Base-by-base conservation (phyloP, 805 yeast genomes). In the Candida boidinii region DNA sequence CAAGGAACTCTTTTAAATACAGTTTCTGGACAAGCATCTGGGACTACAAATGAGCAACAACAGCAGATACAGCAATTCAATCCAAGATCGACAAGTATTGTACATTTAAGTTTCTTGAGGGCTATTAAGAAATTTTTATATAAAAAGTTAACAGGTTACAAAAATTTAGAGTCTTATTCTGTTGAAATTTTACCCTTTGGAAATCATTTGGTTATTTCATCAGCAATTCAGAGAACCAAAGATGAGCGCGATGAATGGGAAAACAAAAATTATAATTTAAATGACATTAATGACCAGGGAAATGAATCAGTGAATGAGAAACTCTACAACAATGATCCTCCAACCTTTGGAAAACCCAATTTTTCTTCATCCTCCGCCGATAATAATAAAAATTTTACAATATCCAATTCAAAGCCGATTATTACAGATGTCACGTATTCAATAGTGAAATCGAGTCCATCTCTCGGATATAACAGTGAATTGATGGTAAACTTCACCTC, bases 101-200 rank as follows among this genome's bases (percentile, higher is more conserved):
- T 62, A 4, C 66, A 68, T 41, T 62, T 71, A 2, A 62, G 72
- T 8, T 68, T 73, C 28, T 43, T 72, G 22, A 64, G 70, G 39
- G 75, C 78, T 1, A 53, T 72, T 18, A 62, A 70, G 42, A 63
- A 63, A 42, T 54, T 56, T 38, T 49, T 73, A 1, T 33, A 52
- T 4, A 34, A 42, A 34, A 45, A 43, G 29, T 37, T 58, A 13
- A 37, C 29, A 11, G 16, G 15, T 3, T 52, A 51, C 29, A 23
- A 29, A 2, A 33, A 46, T 3, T 35, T 16, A 39, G 59, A 37
- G 35, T 53, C 28, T 48, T 56, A 40, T 31, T 62, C 24, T 40
- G 63, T 21, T 18, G 59, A 37, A 43, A 41, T 72, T 2, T 38
- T 67, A 1, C 76, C 76, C 0, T 73, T 71, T 49, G 77, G 78